Percentiles rank a stretch among this genome's conserved stretches.
Evolutionary conservation across 2,329 filamentous ascomycete species (phyloP).

Genomic region (Arthrobotrys conoides): DNA sequence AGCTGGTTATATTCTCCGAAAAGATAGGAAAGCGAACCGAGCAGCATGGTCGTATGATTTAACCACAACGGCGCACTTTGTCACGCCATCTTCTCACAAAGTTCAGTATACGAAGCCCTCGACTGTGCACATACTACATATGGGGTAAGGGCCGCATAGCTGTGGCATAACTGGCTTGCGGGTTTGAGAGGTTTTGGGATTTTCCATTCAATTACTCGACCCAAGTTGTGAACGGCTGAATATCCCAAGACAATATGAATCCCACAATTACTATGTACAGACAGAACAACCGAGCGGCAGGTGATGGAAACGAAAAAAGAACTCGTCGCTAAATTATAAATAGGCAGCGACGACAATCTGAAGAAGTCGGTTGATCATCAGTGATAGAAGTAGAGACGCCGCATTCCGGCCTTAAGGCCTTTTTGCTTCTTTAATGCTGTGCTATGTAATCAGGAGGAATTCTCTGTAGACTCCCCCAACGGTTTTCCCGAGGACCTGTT

Average conservation of each 20-base stretch:
- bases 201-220: slow-evolving; percentile 1
- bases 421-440: slow-evolving; percentile 52
- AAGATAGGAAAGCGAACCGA: slow-evolving; percentile 55
- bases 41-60: slow-evolving; percentile 50
- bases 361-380: slow-evolving; percentile 5
- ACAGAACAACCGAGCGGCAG: slow-evolving; percentile 44
- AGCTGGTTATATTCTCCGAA: slow-evolving; percentile 56
- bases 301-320: slow-evolving; percentile 29
- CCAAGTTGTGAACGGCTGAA: slow-evolving; percentile 6
- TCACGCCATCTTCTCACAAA: slow-evolving; percentile 19
- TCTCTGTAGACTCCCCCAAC: slow-evolving; percentile 32
- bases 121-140: neutral
- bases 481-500: slow-evolving; percentile 60
- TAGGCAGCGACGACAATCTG: slow-evolving; percentile 31
- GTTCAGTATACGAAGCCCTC: too few relatives aligned
- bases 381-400: slow-evolving; percentile 30
- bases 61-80: slow-evolving; percentile 13
- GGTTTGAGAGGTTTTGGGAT: slow-evolving; percentile 27
- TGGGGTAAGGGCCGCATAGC: slow-evolving; percentile 1
- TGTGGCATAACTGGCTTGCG: slow-evolving; percentile 28
- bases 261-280: slow-evolving; percentile 18
- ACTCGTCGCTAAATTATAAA: slow-evolving; percentile 20
- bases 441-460: slow-evolving; percentile 18
- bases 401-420: slow-evolving; percentile 33
- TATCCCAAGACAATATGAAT: neutral